Conservation (phyloP, 2,329 filamentous ascomycete species). For the Pseudogymnoascus sp. region DNA sequence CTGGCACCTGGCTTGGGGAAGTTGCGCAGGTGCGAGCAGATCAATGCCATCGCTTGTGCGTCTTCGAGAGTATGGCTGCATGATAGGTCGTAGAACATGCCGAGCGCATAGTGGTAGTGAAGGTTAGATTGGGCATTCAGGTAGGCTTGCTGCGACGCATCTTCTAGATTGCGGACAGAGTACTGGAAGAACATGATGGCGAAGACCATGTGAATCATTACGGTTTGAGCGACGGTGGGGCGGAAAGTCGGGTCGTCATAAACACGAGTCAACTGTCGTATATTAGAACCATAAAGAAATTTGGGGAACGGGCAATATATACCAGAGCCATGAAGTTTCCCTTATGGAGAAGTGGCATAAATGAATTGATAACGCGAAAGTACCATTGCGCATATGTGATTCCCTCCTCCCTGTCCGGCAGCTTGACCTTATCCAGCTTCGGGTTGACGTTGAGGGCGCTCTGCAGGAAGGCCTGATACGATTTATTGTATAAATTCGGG, state of each 20-base stretch:
- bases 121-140: conserved; percentile 62
- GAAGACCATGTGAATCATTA: conserved; percentile 72
- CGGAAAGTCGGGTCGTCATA: conserved; percentile 63
- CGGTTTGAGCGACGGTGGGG: conserved; percentile 56
- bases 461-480: conserved; percentile 61
- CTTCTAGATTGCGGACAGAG: conserved; percentile 59
- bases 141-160: conserved; percentile 44
- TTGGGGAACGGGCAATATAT: conserved; percentile 26
- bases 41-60: conserved; percentile 65
- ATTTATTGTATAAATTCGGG: conserved; percentile 59
- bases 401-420: conserved; percentile 59
- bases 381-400: conserved; percentile 68
- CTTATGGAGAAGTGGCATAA: conserved; percentile 70
- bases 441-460: conserved; percentile 56
- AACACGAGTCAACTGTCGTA: conserved; percentile 47
- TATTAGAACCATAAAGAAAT: conserved; percentile 12
- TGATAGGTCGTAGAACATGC: conserved; percentile 59
- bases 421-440: conserved; percentile 44
- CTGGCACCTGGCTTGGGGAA: conserved; percentile 75
- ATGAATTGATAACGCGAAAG: conserved; percentile 64
- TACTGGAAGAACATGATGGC: conserved; percentile 73
- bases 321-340: conserved; percentile 64
- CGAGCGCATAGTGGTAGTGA: conserved; percentile 70
- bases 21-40: conserved; percentile 64
- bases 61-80: conserved; percentile 56